Evolutionary conservation across 345 rosid genomes (phyloP), one percentile per base, ranked within the genome.

Genomic region (Acer saccharum): DNA sequence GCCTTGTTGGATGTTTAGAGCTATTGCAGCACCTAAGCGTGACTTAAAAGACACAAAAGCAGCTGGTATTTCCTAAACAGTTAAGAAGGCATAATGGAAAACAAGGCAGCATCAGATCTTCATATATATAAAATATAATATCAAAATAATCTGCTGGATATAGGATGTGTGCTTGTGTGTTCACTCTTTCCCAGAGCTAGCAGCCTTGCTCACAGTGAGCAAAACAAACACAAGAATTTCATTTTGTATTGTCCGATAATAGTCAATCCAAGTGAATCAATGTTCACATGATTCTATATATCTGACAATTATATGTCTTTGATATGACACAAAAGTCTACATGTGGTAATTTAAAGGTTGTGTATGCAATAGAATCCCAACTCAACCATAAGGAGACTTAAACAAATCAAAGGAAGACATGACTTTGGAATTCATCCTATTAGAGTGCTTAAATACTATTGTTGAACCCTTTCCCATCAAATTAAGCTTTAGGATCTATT

Each of bases 41-140:
- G 98, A 87, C 80, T 82, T 95, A 82, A 95, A 95, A 58, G 98
- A 92, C 46, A 95, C 98, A 58, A 95, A 93, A 78, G 98, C 98
- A 13, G 94, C 94, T 67, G 94, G 94, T 67, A 92, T 89, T 86
- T 90, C 94, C 98, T 95, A 87, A 72, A 60, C 74, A 57, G 43
- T 77, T 74, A 79, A 60, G 41, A 65, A 86, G 20, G 25, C 72
- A 64, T 64, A 72, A 68, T 2, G n/a, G 50, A 72, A 68, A 12
- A 67, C 58, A 55, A 67, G 55, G 74, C 16, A 71, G 61, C 60
- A 76, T 76, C 64, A 81, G 69, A 20, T 43, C 68, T 62, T 73
- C 18, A 3, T 39, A 55, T 43, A 69, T 9, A 69, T 44, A 69
- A n/a, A 7, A 77, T 61, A 61, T 67, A 73, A 21, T 25, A 39